Evolutionary conservation across 768 basidiomycete genomes (phyloP), one percentile per base, ranked within the genome.

Genomic region (Pleurotus ostreatus): DNA sequence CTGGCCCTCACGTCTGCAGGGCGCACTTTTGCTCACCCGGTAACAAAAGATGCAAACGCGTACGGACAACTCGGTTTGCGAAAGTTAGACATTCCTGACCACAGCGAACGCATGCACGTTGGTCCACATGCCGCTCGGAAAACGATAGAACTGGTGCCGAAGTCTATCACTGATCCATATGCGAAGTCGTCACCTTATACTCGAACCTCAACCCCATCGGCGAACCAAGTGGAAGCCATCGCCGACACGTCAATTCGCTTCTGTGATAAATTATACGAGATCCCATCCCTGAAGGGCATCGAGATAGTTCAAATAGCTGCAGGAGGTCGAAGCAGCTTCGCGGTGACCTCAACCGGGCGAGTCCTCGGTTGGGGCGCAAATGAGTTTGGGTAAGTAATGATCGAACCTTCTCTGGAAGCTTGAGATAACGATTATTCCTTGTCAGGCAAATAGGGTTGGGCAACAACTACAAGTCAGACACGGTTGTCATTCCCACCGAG

Each of bases 361-460:
- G 89, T 95, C 8, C 78, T 98, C 16, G 92, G 85, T 0, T 96
- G 90, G 84, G 94, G 94, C 45, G 91, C 91, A 1, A 96, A 97
- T 66, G 86, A 90, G 60, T 88, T 79, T 62, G 93, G 93, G 88
- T 88, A 61, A 51, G 79, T 58, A 6, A 49, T 18, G 6, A 39
- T 62, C 23, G 7, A 49, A 55, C 41, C 30, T 46, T 46, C 34
- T 4, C 45, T 46, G 54, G 23, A 41, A 43, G 7, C 40, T 57
- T 16, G 8, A 34, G 9, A 34, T 34, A 34, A 34, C 11, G 30
- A 34, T 34, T 34, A 34, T 34, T 25, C 4, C 23, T 25, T 25
- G 8, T 34, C 62, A 90, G 92, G 23, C 94, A 98, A 72, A 78
- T 95, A 46, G 94, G 92, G 41, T 71, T 93, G 22, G 92, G 90